These are phyloP conservation scores for Myxozyma udenii DNA, from an alignment of 805 yeast genomes.

Conservation along the genomic window DNA sequence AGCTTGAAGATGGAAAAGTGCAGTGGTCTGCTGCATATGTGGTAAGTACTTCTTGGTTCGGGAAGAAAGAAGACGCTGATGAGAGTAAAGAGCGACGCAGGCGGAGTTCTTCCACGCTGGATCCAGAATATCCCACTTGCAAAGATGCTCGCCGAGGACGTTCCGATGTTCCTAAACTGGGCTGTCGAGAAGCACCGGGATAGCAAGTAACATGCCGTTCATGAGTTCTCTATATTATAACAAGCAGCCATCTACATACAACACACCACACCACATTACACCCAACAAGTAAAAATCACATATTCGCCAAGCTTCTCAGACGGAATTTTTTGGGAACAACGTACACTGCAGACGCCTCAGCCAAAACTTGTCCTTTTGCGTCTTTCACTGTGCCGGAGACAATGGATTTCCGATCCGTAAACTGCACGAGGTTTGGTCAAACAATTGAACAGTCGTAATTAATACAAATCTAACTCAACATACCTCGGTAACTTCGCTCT, in stretches of 20 bases:
- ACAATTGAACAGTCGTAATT: neutral
- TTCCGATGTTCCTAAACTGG: slow-evolving; percentile 38
- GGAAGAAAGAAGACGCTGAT: neutral
- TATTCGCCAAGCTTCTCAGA: slow-evolving; percentile 11
- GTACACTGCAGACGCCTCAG: slow-evolving; percentile 23
- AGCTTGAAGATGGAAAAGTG: slow-evolving; percentile 29
- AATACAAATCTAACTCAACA: neutral
- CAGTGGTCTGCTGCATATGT: slow-evolving; percentile 44
- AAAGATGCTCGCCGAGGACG: slow-evolving; percentile 39
- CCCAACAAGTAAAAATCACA: slow-evolving; percentile 5
- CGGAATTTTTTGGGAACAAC: slow-evolving; percentile 25
- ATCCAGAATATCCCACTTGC: slow-evolving; percentile 39
- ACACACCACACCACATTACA: neutral
- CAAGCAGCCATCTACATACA: too few species aligned
- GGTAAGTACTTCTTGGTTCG: slow-evolving; percentile 12
- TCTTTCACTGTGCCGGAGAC: slow-evolving; percentile 14
- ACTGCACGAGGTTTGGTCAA: neutral
- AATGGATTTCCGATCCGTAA: slow-evolving; percentile 15
- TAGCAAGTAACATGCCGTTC: neutral
- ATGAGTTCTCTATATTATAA: neutral
- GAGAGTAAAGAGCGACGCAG: slow-evolving; percentile 38
- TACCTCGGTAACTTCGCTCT: slow-evolving; percentile 21
- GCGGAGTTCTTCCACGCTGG: slow-evolving; percentile 42
- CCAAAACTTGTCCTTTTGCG: slow-evolving; percentile 13
- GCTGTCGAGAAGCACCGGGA: slow-evolving; percentile 28